Base-by-base conservation (phyloP, 495 filamentous ascomycete species). In the Aspergillus ostianus region DNA sequence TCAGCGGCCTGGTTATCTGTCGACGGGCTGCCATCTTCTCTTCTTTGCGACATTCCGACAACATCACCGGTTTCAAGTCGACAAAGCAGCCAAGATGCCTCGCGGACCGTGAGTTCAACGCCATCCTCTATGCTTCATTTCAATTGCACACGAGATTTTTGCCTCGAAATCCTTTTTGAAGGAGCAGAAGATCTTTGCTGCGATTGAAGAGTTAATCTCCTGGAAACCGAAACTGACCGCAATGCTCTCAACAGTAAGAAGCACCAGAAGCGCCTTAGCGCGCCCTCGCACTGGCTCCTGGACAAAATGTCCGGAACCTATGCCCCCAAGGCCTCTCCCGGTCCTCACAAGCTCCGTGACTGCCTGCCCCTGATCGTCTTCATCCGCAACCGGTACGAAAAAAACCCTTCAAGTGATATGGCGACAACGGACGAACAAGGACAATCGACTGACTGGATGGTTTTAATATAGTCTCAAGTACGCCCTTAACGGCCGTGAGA, bases 351-450 rank as follows among this genome's bases (percentile, higher is more conserved):
- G 87, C 86, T 95, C 76, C 87, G 94, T 71, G 95, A 98, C 79
- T 98, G 94, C 85, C 88, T 98, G 85, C 95, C 94, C 64, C 84
- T 98, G 76, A 93, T 98, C 77, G 90, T 98, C 81, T 98, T 98
- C 87, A 89, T 98, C 78, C 90, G 94, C 68, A 98, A 98, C 83
- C 83, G 85, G 83, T 86, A 70, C 67, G 66, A 17, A 41, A 65
- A 52, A 47, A n/a, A n/a, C 45, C 49, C 23, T 27, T 19, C 18
- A 8, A 54, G 1, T 0, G 23, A 30, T 23, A 47, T 26, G 21
- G 47, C 32, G 19, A 53, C 44, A 49, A 59, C 20, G 56, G 44
- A 47, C 18, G 13, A 36, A 63, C 6, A 18, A 51, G 48, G 26
- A 56, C 23, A 10, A 26, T 70, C 58, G 72, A 47, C 36, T 41